A percentile compares a stretch with the other conserved stretches of the same genome.
Evolutionary conservation across 2,329 filamentous ascomycete genomes (phyloP).

Genomic region (Neocatenulostroma microsporum): DNA sequence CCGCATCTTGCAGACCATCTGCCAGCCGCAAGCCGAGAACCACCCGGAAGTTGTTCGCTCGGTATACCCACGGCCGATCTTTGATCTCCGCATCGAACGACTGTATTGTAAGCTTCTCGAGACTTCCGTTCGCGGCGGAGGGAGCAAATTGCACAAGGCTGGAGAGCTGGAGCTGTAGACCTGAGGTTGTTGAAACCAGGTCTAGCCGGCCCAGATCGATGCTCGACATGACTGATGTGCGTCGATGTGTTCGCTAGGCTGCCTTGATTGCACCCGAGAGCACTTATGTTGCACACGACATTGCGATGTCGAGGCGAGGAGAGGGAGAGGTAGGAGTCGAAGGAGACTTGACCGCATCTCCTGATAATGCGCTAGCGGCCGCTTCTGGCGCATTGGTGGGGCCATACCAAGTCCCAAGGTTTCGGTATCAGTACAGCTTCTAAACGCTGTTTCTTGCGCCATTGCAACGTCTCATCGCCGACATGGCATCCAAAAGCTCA

Average conservation of each 20-base stretch:
- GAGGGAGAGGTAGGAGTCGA: too few relatives aligned
- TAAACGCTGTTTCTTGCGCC: not conserved
- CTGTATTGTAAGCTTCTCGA: not conserved
- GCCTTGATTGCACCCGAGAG: too few relatives aligned
- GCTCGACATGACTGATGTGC: not conserved
- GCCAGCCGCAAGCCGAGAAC: conserved; percentile 11
- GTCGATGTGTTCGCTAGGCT: too few relatives aligned
- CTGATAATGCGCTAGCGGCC: too few relatives aligned
- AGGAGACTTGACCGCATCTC: too few relatives aligned
- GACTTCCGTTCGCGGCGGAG: conserved; percentile 12
- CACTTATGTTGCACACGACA: too few relatives aligned
- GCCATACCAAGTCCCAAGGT: not conserved
- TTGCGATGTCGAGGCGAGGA: too few relatives aligned
- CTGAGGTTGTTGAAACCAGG: conserved; percentile 15
- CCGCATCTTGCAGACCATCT: not conserved
- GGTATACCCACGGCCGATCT: conserved; percentile 28
- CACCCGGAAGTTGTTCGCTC: conserved; percentile 28
- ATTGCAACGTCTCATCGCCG: not conserved
- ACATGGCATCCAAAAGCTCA: conserved; percentile 7
- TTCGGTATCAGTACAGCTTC: not conserved
- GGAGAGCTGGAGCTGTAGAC: conserved; percentile 13
- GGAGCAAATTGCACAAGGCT: conserved; percentile 18
- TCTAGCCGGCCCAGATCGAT: conserved; percentile 10
- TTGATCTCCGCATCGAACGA: not conserved
- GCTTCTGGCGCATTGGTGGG: too few relatives aligned